These are phyloP conservation scores for Torrubiella hemipterigena DNA, from an alignment of 2,329 filamentous ascomycete species.

Conservation along the genomic window DNA sequence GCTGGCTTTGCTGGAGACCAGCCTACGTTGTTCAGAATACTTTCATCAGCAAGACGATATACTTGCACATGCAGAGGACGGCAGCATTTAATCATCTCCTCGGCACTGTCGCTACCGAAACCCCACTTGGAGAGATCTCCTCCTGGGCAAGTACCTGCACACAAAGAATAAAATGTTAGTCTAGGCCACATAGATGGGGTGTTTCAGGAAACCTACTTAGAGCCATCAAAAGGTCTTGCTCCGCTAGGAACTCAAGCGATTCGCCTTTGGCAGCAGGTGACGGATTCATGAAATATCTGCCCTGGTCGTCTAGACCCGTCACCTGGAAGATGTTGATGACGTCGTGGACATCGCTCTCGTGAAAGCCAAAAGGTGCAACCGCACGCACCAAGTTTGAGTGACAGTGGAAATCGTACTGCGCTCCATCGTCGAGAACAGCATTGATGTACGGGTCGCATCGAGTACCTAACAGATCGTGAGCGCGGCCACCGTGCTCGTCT, in stretches of 20 bases:
- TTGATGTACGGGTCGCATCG: slow-evolving; percentile 80
- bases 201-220: slow-evolving; percentile 26
- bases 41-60: slow-evolving; percentile 45
- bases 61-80: slow-evolving; percentile 66
- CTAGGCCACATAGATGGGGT: neutral
- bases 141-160: slow-evolving; percentile 65
- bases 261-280: slow-evolving; percentile 43
- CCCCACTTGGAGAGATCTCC: slow-evolving; percentile 76
- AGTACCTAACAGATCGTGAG: slow-evolving; percentile 73
- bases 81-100: slow-evolving; percentile 59
- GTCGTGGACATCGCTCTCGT: slow-evolving; percentile 68
- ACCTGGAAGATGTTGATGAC: slow-evolving; percentile 82
- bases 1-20: slow-evolving; percentile 53
- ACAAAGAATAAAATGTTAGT: neutral
- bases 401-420: slow-evolving; percentile 69
- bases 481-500: slow-evolving; percentile 50
- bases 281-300: slow-evolving; percentile 65
- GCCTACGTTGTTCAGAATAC: slow-evolving; percentile 34
- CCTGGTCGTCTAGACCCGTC: slow-evolving; percentile 60
- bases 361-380: slow-evolving; percentile 54
- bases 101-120: slow-evolving; percentile 56
- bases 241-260: slow-evolving; percentile 67
- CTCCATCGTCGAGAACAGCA: slow-evolving; percentile 55
- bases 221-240: slow-evolving; percentile 59
- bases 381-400: slow-evolving; percentile 72